Conservation (phyloP, 345 rosid genomes). For the Arabidopsis suecica region DNA sequence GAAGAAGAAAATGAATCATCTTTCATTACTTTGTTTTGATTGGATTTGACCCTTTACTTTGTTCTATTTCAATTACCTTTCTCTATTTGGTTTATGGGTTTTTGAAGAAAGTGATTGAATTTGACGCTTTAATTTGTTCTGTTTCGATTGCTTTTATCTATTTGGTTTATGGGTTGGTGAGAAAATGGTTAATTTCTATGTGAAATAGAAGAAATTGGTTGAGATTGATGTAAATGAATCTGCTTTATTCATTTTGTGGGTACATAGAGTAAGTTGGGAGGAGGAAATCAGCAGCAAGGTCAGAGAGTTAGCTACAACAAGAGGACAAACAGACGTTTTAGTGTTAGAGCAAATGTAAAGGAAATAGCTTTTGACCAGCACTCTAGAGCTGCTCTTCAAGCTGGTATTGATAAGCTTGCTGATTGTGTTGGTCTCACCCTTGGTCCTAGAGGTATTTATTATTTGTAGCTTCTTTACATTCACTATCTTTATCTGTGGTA, state of each 20-base stretch:
- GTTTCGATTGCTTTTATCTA: background rate
- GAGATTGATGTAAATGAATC: slow-evolving; percentile 1
- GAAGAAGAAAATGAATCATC: background rate
- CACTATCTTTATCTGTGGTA: background rate
- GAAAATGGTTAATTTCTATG: background rate
- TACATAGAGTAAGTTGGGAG: slow-evolving; percentile 57
- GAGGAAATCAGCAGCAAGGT: slow-evolving; percentile 57
- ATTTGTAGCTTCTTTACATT: background rate
- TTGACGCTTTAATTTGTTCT: background rate
- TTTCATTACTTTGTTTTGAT: slow-evolving; percentile 10
- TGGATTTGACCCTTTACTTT: background rate
- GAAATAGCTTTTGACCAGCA: slow-evolving; percentile 89
- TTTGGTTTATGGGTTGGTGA: slow-evolving; percentile 24
- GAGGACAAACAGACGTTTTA: slow-evolving; percentile 55
- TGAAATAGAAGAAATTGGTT: background rate
- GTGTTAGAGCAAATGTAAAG: slow-evolving; percentile 79
- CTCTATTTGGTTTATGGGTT: slow-evolving; percentile 10
- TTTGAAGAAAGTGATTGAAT: background rate
- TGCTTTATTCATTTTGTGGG: slow-evolving; percentile 27
- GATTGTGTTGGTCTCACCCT: slow-evolving; percentile 95
- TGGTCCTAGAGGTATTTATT: slow-evolving; percentile 85
- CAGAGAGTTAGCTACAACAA: slow-evolving; percentile 63
- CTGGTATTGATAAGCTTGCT: slow-evolving; percentile 94
- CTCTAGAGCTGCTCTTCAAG: slow-evolving; percentile 82
- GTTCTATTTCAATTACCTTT: background rate